A percentile compares a stretch with the other conserved stretches of the same genome.
These are phyloP conservation scores for Xylariomycetidae sp. DNA, from an alignment of 2,329 filamentous ascomycete species.

Conservation along the genomic window DNA sequence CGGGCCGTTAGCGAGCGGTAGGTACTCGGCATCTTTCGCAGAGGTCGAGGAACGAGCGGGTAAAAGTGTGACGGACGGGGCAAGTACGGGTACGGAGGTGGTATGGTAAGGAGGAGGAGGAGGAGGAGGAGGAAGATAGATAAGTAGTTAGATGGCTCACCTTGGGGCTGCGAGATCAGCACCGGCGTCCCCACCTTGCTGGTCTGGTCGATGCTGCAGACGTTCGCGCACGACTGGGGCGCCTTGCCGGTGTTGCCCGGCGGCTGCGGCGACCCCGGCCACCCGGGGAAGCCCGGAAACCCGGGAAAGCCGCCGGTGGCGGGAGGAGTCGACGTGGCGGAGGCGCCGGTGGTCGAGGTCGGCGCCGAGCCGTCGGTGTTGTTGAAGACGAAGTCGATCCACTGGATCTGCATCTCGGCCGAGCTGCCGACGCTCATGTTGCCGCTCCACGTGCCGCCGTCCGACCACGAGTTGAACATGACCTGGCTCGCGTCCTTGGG, in stretches of 20 bases:
- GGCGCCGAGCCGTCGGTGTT: slow-evolving; percentile 24
- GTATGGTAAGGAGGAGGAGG: background rate
- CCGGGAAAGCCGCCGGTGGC: background rate
- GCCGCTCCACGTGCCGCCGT: slow-evolving; percentile 45
- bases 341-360: slow-evolving; percentile 10
- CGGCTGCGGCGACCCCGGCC: background rate
- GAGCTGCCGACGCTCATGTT: slow-evolving; percentile 31
- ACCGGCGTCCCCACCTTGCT: slow-evolving; percentile 30
- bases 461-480: slow-evolving; percentile 47
- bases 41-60: background rate
- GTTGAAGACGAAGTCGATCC: slow-evolving; percentile 45
- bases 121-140: background rate
- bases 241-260: slow-evolving; percentile 1
- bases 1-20: background rate
- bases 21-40: too few species aligned
- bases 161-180: slow-evolving; percentile 18
- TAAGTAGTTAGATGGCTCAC: slow-evolving; percentile 4
- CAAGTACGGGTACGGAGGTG: background rate
- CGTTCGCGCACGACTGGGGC: slow-evolving; percentile 22
- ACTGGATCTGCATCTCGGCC: slow-evolving; percentile 44
- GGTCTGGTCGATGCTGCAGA: slow-evolving; percentile 34
- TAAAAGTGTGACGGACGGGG: background rate
- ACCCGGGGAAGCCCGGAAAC: slow-evolving; percentile 1
- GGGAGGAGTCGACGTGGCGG: slow-evolving; percentile 1
- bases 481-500: slow-evolving; percentile 39